Conservation (phyloP, 345 rosid genomes). For the Jatropha curcas region DNA sequence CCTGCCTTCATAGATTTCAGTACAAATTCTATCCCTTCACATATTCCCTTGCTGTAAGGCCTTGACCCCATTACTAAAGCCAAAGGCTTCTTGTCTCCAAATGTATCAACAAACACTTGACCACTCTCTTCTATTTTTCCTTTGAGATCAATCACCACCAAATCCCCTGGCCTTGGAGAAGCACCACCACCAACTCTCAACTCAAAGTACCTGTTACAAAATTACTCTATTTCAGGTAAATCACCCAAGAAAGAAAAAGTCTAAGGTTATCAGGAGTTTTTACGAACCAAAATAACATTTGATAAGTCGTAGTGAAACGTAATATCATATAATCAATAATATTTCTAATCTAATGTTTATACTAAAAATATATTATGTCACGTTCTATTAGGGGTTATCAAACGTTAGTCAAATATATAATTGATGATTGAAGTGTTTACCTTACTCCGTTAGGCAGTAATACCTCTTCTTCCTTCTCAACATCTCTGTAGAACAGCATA, state of each 20-base stretch:
- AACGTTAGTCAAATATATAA: too few relatives aligned
- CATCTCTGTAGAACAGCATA: conserved; percentile 48
- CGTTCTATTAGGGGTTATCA: too few relatives aligned
- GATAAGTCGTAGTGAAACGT: too few relatives aligned
- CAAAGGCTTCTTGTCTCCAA: conserved; percentile 57
- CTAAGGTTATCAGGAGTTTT: too few relatives aligned
- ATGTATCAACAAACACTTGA: conserved; percentile 67
- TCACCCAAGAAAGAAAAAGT: too few relatives aligned
- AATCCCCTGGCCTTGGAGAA: conserved; percentile 68
- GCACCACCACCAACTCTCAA: conserved; percentile 86
- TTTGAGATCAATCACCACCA: conserved; percentile 76
- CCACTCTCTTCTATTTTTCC: conserved; percentile 64
- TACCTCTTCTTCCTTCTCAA: conserved; percentile 67
- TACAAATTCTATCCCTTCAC: conserved; percentile 72
- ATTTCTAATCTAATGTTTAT: too few relatives aligned
- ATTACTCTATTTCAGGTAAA: too few relatives aligned
- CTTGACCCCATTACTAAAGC: conserved; percentile 81
- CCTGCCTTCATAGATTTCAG: conserved; percentile 84
- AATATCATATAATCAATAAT: too few relatives aligned
- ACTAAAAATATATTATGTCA: too few relatives aligned
- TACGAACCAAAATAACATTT: too few relatives aligned
- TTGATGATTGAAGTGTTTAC: too few relatives aligned
- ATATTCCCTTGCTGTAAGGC: conserved; percentile 76
- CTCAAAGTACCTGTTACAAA: conserved; percentile 65
- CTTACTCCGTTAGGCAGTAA: conserved; percentile 81